Evolutionary conservation across 352 stramenopile genomes (phyloP), one percentile per base, ranked within the genome.

Genomic region (Plasmopara viticola): DNA sequence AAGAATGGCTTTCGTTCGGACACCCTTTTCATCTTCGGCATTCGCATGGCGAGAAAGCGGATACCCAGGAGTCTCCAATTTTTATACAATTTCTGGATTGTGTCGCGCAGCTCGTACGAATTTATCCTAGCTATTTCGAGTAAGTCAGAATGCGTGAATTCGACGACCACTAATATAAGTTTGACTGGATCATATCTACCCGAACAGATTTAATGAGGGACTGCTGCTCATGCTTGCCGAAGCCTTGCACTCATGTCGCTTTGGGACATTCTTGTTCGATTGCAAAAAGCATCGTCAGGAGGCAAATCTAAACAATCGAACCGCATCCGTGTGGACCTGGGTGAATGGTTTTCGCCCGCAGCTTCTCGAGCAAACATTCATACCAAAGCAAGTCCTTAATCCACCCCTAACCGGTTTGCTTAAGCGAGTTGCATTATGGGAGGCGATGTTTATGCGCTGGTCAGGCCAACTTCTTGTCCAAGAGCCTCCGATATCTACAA

Each of bases 251-350:
- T 97, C 88, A 12, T 98, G 95, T 61, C 93, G 95, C 33, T 99
- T 99, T 64, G 96, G 96, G 13, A 99, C 90, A 12, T 97, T 99
- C 47, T 71, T 99, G 33, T 96, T 96, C 47, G 94, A 99, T 74
- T 98, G 85, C 53, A 95, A 95, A 58, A 89, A 91, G 52, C 74
- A 85, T 14, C 75, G 84, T 0, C 48, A 70, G 5, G 73, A 86
- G 28, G 73, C 72, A 0, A 70, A 72, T 29, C 50, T 94, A 18
- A 58, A 82, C 35, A 78, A 70, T 20, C 71, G 76, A 13, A 94
- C 84, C 9, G 50, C 66, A 2, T 92, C 81, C 3, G 76, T 90
- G 1, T 94, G 84, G 84, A 87, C 84, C 20, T 91, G 74, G 76
- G 69, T 91, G 48, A 88, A 93, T 48, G 82, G 82, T 10, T 90